Evolutionary conservation across 805 yeast genomes (phyloP).

Genomic region (Saturnispora zaruensis): DNA sequence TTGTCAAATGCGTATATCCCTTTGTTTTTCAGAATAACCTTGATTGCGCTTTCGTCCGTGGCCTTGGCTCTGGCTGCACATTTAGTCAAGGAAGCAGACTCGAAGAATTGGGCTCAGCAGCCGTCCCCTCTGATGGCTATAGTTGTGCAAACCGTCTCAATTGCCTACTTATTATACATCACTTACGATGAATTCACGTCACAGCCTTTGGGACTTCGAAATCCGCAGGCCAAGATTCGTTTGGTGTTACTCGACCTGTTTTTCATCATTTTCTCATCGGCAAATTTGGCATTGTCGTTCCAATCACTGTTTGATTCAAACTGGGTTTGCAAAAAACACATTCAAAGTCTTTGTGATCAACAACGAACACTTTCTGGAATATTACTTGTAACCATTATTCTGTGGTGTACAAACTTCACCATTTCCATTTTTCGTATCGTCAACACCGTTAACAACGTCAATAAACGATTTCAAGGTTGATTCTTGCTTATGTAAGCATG

Average conservation of each 20-base stretch:
- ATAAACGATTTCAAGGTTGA: neutral
- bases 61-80: conserved; percentile 68
- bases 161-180: conserved; percentile 70
- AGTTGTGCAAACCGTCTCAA: conserved; percentile 70
- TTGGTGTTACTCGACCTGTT: conserved; percentile 73
- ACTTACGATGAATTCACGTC: conserved; percentile 88
- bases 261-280: conserved; percentile 82
- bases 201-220: conserved; percentile 82
- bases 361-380: conserved; percentile 76
- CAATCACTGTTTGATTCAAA: conserved; percentile 69
- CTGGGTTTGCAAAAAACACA: conserved; percentile 60
- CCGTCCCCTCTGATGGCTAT: conserved; percentile 92
- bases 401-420: conserved; percentile 83
- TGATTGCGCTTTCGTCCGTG: conserved; percentile 48
- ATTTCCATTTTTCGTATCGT: conserved; percentile 79
- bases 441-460: conserved; percentile 37
- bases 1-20: conserved; percentile 78
- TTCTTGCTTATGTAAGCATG: neutral
- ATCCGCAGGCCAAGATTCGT: conserved; percentile 75
- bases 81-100: conserved; percentile 32
- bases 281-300: conserved; percentile 79
- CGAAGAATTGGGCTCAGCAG: conserved; percentile 47
- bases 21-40: conserved; percentile 55
- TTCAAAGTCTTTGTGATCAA: conserved; percentile 55
- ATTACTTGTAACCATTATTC: conserved; percentile 60